A percentile compares a stretch with the other conserved stretches of the same genome.
Evolutionary conservation across 805 yeast species (phyloP).

Genomic region (Lachancea waltii): DNA sequence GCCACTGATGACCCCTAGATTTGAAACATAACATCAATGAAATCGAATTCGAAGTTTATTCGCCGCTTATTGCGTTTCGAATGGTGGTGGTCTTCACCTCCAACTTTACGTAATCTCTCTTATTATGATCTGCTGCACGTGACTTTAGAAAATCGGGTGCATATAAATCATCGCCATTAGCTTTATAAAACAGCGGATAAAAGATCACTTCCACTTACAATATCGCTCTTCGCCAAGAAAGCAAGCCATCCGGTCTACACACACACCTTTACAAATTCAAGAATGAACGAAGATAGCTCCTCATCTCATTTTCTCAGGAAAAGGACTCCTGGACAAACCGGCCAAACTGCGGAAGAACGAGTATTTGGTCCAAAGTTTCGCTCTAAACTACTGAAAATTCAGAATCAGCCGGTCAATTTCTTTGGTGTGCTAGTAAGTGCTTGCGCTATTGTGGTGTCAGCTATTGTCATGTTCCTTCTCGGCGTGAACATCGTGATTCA

Average conservation of each 20-base stretch:
- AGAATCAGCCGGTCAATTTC: constrained; percentile 4
- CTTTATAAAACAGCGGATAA: too few relatives aligned
- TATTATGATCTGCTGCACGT: too few relatives aligned
- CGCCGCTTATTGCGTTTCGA: too few relatives aligned
- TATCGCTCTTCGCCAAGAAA: background rate
- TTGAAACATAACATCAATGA: too few relatives aligned
- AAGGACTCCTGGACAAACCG: background rate
- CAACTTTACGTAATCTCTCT: too few relatives aligned
- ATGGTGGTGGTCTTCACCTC: too few relatives aligned
- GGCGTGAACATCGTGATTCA: constrained; percentile 34
- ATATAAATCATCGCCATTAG: too few relatives aligned
- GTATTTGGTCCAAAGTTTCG: constrained; percentile 15
- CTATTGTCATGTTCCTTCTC: constrained; percentile 28
- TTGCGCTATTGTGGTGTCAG: constrained; percentile 22
- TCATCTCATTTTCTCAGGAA: background rate
- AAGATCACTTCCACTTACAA: too few relatives aligned
- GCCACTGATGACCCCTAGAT: background rate
- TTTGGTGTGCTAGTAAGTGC: constrained; percentile 25
- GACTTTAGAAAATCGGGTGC: too few relatives aligned
- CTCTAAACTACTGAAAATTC: background rate
- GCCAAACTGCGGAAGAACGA: constrained; percentile 10
- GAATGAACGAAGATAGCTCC: background rate
- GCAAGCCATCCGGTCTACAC: background rate
- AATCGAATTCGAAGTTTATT: too few relatives aligned
- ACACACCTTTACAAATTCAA: background rate